Evolutionary conservation across 768 basidiomycete genomes (phyloP), one percentile per base, ranked within the genome.

Genomic region (Tulasnella sp.): DNA sequence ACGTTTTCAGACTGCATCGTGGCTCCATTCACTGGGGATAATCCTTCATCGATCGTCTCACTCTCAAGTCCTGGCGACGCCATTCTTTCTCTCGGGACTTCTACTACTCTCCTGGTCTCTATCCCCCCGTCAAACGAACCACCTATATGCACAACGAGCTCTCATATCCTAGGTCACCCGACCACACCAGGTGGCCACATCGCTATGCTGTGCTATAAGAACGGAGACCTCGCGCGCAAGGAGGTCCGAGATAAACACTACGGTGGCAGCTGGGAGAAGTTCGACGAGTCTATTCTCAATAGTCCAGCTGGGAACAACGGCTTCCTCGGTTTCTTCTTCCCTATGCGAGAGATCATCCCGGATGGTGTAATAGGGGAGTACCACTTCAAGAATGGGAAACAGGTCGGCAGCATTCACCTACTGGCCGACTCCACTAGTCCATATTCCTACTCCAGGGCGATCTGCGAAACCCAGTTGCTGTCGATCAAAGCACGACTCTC

Each of bases 181-280:
- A 83, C 82, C 0, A 58, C 52, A 19, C 67, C 71, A 2, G 73
- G 76, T 38, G 81, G 78, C 1, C 82, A 86, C 66, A 90, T 92
- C 67, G 85, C 83, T 30, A 94, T 94, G 90, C 78, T 93, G 9
- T 92, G 89, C 69, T 91, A 91, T 74, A 92, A 91, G 70, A 87
- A 92, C 64, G 88, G 88, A 21, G 85, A 87, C 0, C 77, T 92
- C 8, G 84, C 87, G 1, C 80, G 91, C 45, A 85, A 91, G 67
- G 78, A 83, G 63, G 76, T 92, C 17, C 80, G 85, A 9, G 79
- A 92, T 66, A 73, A 70, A 48, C 81, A 83, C 66, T 81, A 80
- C 49, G 70, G 74, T 46, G 69, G 74, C 4, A 71, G 80, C 60
- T 93, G 90, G 89, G 70, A 70, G 30, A 71, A 68, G 31, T 93